Base-by-base conservation (phyloP, 352 stramenopile genomes). In the Albugo laibachii region DNA sequence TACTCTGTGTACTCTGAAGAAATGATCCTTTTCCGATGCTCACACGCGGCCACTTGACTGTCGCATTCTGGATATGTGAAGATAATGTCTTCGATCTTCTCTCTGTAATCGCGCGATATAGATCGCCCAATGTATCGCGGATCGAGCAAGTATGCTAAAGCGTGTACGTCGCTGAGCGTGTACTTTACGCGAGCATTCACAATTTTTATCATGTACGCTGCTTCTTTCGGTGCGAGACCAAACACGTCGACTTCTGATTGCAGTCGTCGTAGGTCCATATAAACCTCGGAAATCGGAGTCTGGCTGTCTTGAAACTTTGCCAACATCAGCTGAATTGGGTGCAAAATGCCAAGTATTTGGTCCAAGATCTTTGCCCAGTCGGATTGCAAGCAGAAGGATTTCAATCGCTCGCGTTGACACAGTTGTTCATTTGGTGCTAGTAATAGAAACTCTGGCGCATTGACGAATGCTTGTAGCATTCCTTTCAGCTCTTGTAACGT, bases 231-330 rank as follows among this genome's bases (percentile, higher is more conserved):
- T 2, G 68, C 66, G 2, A 88, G 56, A 5, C 69, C 68, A 55
- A 83, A 85, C 5, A 81, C 68, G 48, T 88, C 72, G 49, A 88
- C 83, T 49, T 84, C 75, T 0, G 68, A 82, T 21, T 81, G 49
- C 48, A 88, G 56, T 43, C 83, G 69, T 51, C 83, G 82, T 1
- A 67, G 80, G 53, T 85, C 72, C 34, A 82, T 84, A 56, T 85
- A 88, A 2, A 88, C 72, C 47, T 88, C 75, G 2, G 72, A 85
- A 43, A 88, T 83, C 1, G 72, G 61, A 15, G 66, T 65, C 36
- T 74, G 75, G 49, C 85, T 73, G 47, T 88, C 75, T 45, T 85
- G 69, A 47, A 88, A 88, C 53, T 88, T 88, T 59, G 82, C 80
- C 12, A 85, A 45, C 11, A 83, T 83, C 10, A 84, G 57, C 37